These are phyloP conservation scores for Curvularia sp. DNA, from an alignment of 2,329 filamentous ascomycete genomes.

Conservation along the genomic window DNA sequence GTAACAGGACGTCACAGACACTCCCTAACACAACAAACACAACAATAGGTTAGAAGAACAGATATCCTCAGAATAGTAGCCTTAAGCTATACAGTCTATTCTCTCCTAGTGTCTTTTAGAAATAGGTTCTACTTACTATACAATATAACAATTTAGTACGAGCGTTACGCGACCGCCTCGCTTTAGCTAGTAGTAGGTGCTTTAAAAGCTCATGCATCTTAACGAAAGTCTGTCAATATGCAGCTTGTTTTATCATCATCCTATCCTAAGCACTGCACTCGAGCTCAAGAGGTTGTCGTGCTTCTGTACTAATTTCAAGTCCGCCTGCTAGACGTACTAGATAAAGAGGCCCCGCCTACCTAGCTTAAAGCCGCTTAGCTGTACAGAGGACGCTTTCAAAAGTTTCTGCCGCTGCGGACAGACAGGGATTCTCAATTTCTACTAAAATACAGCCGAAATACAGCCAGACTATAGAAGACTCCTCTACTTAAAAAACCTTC, in stretches of 20 bases:
- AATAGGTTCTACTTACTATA: neutral
- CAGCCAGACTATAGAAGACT: no score
- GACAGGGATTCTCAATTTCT: no score
- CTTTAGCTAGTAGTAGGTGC: constrained; percentile 1
- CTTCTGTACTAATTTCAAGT: neutral
- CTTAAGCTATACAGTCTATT: neutral
- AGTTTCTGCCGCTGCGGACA: no score
- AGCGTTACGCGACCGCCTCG: neutral
- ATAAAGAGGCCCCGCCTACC: constrained; percentile 15
- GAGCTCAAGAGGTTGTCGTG: neutral
- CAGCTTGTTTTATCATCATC: neutral
- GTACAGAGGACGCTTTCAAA: neutral
- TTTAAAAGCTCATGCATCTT: neutral
- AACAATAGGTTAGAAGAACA: no score
- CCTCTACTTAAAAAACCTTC: no score
- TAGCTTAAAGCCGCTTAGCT: constrained; percentile 21
- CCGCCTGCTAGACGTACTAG: no score
- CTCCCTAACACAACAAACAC: no score
- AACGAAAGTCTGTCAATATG: neutral
- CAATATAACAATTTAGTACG: neutral
- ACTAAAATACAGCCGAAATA: no score
- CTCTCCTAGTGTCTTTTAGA: neutral
- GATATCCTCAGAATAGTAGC: no score
- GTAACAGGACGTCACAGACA: no score
- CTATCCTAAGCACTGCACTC: neutral